Base-by-base conservation (phyloP, 306 rosid genomes). In the Begonia loranthoides region DNA sequence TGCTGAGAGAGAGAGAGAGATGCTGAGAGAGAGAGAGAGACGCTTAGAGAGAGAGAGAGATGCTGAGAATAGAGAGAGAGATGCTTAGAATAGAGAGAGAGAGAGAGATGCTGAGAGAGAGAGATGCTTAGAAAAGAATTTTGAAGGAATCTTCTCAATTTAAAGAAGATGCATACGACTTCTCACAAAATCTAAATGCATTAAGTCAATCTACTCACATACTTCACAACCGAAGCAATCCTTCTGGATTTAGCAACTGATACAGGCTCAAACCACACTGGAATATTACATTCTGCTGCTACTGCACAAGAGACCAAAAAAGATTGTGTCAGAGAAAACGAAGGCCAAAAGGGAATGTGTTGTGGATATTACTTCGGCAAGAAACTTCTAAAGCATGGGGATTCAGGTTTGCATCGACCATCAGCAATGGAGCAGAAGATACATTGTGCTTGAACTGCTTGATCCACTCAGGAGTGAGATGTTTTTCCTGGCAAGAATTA, bases 201-300 rank as follows among this genome's bases (percentile, higher is more conserved):
- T n/a, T n/a, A n/a, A 28, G 36, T 28, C 36, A 28, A 0, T 19
- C 6, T 5, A 82, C 93, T 89, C 81, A 89, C 93, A 79, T 84
- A 68, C 72, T 84, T 65, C 61, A 34, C 79, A 73, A 89, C 71
- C 13, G 81, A 71, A 41, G 57, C 75, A 70, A 89, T 76, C 75
- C 83, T 88, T 77, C 58, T 70, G 39, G 97, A 79, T 75, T 88
- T 88, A 59, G 76, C 73, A 69, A 88, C 95, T 1, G 95, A 84
- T 12, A 88, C 97, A 13, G 97, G 95, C 72, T 88, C 97, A 77
- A 88, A 88, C 93, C 95, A 88, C 55, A 88, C 82, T 51, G 93
- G 95, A 58, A 82, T 63, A 21, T 56, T 60, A 51, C 54, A 65
- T 21, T 70, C 80, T 44, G 82, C 84, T 1, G 93, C 95, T 58